Evolutionary conservation across 768 basidiomycete species (phyloP).

Genomic region (Boletus sp.): DNA sequence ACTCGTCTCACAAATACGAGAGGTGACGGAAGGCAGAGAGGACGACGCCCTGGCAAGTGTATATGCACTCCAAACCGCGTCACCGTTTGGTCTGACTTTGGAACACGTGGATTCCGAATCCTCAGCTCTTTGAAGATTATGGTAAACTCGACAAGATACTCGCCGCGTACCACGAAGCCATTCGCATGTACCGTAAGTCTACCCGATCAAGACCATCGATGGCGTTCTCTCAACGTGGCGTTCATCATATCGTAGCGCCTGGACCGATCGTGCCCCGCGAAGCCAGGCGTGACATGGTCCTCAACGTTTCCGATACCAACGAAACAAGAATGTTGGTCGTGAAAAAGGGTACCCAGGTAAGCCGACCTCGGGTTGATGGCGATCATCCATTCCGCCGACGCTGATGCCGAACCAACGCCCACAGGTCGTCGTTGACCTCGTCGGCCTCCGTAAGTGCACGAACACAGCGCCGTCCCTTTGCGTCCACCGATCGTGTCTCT

Average conservation of each 20-base stretch:
- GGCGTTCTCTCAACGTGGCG: not conserved
- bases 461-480: not conserved
- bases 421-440: conserved; percentile 25
- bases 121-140: conserved; percentile 25
- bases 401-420: not conserved
- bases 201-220: not conserved
- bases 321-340: conserved; percentile 10
- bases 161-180: conserved; percentile 26
- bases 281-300: conserved; percentile 22
- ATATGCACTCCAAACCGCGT: too few relatives aligned
- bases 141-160: conserved; percentile 27
- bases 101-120: not conserved
- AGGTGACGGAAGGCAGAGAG: conserved; percentile 20
- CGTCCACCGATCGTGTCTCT: not conserved
- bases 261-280: conserved; percentile 27
- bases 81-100: not conserved
- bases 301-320: conserved; percentile 15
- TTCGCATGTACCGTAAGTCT: conserved; percentile 30
- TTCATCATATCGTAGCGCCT: conserved; percentile 20
- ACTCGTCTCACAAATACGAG: conserved; percentile 25
- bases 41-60: conserved; percentile 15
- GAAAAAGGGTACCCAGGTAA: conserved; percentile 20
- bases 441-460: conserved; percentile 27
- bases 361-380: not conserved
- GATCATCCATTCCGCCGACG: not conserved